These are phyloP conservation scores for Alternaria rosae DNA, from an alignment of 2,329 filamentous ascomycete genomes.

Conservation along the genomic window DNA sequence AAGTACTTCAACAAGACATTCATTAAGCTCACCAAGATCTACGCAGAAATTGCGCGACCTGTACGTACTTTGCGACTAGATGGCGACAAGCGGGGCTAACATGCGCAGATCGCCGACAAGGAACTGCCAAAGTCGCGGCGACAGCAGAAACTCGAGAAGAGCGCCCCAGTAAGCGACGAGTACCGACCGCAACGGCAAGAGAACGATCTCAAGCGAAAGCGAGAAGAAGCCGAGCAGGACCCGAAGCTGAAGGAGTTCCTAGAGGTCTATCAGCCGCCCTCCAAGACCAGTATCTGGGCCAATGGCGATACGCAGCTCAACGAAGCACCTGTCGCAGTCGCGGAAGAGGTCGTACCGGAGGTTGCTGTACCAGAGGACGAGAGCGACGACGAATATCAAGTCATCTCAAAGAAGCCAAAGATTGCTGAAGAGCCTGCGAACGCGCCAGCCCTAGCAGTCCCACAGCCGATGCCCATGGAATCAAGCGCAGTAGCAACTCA, in stretches of 20 bases:
- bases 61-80: constrained; percentile 57
- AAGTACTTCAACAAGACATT: constrained; percentile 96
- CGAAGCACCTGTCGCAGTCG: constrained; percentile 18
- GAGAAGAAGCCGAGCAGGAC: constrained; percentile 66
- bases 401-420: constrained; percentile 60
- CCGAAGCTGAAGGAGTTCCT: constrained; percentile 87
- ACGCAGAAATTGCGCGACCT: constrained; percentile 85
- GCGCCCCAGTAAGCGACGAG: constrained; percentile 30
- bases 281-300: constrained; percentile 69
- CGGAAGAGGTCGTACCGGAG: constrained; percentile 26
- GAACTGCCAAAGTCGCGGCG: constrained; percentile 45
- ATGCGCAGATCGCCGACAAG: constrained; percentile 41
- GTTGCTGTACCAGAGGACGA: constrained; percentile 54
- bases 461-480: neutral
- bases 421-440: constrained; percentile 14
- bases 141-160: constrained; percentile 40
- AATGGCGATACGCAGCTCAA: constrained; percentile 56
- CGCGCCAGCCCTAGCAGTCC: constrained; percentile 8
- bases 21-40: constrained; percentile 94
- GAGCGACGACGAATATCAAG: constrained; percentile 79
- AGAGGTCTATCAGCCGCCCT: constrained; percentile 76
- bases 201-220: constrained; percentile 71
- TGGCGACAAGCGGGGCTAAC: constrained; percentile 35
- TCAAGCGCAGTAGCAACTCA: neutral
- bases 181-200: constrained; percentile 36